Conservation (phyloP, 2,329 filamentous ascomycete genomes). For the Davidsoniella australis region DNA sequence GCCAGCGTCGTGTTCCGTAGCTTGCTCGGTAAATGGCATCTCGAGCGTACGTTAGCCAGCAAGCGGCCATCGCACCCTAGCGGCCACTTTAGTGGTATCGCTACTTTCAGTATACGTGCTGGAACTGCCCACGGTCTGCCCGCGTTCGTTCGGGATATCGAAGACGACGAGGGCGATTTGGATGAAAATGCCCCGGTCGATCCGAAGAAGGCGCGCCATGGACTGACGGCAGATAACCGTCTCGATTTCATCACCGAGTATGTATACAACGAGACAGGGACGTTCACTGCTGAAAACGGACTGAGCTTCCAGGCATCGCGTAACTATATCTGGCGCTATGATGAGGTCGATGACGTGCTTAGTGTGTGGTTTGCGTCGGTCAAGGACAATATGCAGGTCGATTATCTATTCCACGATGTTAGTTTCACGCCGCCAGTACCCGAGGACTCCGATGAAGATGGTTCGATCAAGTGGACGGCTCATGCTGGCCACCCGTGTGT, state of each 20-base stretch:
- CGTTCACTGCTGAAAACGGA: slow-evolving; percentile 40
- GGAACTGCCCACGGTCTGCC: slow-evolving; percentile 7
- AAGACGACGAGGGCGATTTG: slow-evolving; percentile 17
- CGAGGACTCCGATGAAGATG: slow-evolving; percentile 10
- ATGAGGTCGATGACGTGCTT: slow-evolving; percentile 39
- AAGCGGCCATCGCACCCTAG: slow-evolving; percentile 40
- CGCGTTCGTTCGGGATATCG: not conserved
- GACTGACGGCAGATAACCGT: slow-evolving; percentile 3
- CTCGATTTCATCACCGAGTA: slow-evolving; percentile 35
- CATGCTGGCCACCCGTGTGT: slow-evolving; percentile 53
- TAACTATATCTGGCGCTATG: slow-evolving; percentile 58
- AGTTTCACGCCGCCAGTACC: slow-evolving; percentile 33
- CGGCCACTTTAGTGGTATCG: slow-evolving; percentile 47
- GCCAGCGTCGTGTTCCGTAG: slow-evolving; percentile 52
- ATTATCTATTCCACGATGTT: slow-evolving; percentile 63
- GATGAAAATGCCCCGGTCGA: slow-evolving; percentile 4
- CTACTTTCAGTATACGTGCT: slow-evolving; percentile 38
- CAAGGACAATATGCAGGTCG: slow-evolving; percentile 42
- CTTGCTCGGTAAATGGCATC: slow-evolving; percentile 51
- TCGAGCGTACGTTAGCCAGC: slow-evolving; percentile 40
- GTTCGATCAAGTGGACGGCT: slow-evolving; percentile 33
- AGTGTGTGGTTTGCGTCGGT: slow-evolving; percentile 59
- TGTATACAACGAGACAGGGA: slow-evolving; percentile 51
- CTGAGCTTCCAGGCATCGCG: slow-evolving; percentile 42
- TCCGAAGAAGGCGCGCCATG: not conserved